Conservation (phyloP, 2,329 filamentous ascomycete genomes). For the Penicillium frequentans region DNA sequence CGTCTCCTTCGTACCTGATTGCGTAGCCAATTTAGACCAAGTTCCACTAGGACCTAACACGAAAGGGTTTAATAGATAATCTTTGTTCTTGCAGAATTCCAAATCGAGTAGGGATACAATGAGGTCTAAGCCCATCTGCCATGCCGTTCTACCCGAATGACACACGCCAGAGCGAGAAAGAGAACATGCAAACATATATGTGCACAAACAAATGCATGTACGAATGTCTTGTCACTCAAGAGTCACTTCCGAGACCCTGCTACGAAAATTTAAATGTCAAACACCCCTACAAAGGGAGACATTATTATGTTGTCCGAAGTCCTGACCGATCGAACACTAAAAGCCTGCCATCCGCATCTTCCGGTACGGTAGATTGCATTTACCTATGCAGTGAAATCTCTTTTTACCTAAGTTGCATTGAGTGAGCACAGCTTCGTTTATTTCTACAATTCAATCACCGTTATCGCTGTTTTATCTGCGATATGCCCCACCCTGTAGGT, state of each 20-base stretch:
- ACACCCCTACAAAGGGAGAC: background rate
- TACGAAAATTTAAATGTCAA: background rate
- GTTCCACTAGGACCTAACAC: background rate
- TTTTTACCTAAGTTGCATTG: background rate
- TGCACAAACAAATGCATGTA: background rate
- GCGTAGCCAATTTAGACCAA: background rate
- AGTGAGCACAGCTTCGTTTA: no score
- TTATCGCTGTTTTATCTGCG: no score
- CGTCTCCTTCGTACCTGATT: background rate
- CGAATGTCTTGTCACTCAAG: background rate
- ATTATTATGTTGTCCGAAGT: background rate
- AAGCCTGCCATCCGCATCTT: background rate
- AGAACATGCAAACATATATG: background rate
- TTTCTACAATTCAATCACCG: no score
- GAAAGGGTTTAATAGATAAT: no score
- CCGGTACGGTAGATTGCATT: background rate
- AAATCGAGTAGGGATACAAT: no score
- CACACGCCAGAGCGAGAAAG: background rate
- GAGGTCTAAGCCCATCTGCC: background rate
- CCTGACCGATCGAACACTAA: background rate
- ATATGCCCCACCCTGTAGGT: no score
- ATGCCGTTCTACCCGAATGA: background rate
- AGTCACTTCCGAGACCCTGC: background rate
- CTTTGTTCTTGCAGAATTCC: fast-evolving
- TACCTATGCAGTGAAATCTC: background rate